Conservation (phyloP, 352 stramenopile genomes). For the Phytophthora cryptogea region DNA sequence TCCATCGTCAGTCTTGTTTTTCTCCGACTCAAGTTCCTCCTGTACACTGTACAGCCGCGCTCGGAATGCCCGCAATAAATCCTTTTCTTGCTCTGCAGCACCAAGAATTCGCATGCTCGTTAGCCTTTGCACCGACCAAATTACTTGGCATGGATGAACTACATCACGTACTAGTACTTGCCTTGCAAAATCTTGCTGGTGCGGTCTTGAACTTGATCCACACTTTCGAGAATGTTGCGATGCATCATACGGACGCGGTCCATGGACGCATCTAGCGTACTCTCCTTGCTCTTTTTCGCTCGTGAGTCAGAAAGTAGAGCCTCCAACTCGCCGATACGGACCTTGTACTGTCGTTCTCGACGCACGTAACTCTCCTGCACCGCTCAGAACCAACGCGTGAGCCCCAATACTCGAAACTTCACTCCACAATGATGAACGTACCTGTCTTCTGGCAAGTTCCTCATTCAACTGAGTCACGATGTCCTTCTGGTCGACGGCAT, state of each 20-base stretch:
- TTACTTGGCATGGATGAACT: not conserved
- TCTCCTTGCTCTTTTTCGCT: constrained; percentile 76
- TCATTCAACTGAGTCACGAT: constrained; percentile 62
- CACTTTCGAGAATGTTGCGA: constrained; percentile 83
- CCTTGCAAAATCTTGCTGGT: constrained; percentile 90
- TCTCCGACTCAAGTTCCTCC: constrained; percentile 92
- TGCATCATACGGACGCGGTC: constrained; percentile 86
- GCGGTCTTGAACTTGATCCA: constrained; percentile 90
- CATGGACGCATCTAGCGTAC: constrained; percentile 75
- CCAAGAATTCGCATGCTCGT: not conserved
- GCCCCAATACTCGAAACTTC: not conserved
- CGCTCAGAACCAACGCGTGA: not conserved
- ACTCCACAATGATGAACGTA: constrained; percentile 1
- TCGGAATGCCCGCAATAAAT: constrained; percentile 89
- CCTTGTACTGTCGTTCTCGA: constrained; percentile 87
- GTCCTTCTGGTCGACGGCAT: constrained; percentile 50
- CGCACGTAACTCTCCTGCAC: constrained; percentile 85
- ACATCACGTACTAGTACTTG: constrained; percentile 26
- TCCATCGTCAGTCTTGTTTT: constrained; percentile 90
- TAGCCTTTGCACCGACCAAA: too few species aligned
- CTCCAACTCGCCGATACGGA: constrained; percentile 85
- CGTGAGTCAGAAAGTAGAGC: constrained; percentile 63
- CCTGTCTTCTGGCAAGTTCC: constrained; percentile 62
- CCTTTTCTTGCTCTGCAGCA: constrained; percentile 84
- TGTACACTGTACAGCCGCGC: constrained; percentile 93